Evolutionary conservation across 2,329 filamentous ascomycete genomes (phyloP).

Genomic region (Chaetomium sp.): DNA sequence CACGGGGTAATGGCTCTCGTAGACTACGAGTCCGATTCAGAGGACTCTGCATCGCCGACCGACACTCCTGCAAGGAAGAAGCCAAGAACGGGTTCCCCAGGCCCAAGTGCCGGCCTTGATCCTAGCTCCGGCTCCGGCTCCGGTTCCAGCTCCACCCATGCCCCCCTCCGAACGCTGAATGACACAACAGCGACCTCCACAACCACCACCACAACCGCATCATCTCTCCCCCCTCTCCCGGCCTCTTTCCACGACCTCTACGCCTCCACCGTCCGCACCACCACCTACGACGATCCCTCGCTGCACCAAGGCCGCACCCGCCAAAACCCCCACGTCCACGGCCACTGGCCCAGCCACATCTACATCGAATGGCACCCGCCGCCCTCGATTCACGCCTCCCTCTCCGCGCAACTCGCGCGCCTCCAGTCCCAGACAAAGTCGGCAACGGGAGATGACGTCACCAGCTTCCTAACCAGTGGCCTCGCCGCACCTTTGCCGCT

Average conservation of each 20-base stretch:
- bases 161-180: not conserved
- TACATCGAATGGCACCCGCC: conserved; percentile 78
- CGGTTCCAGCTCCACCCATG: not conserved
- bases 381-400: conserved; percentile 38
- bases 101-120: not conserved
- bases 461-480: conserved; percentile 68
- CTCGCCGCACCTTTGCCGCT: conserved; percentile 72
- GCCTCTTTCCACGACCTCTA: conserved; percentile 83
- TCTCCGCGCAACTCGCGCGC: conserved; percentile 38
- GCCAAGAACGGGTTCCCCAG: conserved; percentile 3
- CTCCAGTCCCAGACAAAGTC: conserved; percentile 27
- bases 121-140: conserved; percentile 1
- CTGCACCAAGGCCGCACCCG: conserved; percentile 82
- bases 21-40: conserved; percentile 31
- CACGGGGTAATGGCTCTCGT: conserved; percentile 31
- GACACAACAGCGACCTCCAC: no score
- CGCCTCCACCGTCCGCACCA: conserved; percentile 69
- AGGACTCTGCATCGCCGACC: conserved; percentile 17
- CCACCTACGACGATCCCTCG: conserved; percentile 71
- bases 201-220: conserved; percentile 5
- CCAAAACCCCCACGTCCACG: conserved; percentile 73
- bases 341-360: conserved; percentile 88
- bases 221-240: conserved; percentile 64
- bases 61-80: conserved; percentile 14
- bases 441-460: conserved; percentile 35